Percentiles rank a stretch among this genome's conserved stretches.
These are phyloP conservation scores for Phoenix roebelenii DNA, from an alignment of 176 grass and related monocot genomes.

Conservation along the genomic window DNA sequence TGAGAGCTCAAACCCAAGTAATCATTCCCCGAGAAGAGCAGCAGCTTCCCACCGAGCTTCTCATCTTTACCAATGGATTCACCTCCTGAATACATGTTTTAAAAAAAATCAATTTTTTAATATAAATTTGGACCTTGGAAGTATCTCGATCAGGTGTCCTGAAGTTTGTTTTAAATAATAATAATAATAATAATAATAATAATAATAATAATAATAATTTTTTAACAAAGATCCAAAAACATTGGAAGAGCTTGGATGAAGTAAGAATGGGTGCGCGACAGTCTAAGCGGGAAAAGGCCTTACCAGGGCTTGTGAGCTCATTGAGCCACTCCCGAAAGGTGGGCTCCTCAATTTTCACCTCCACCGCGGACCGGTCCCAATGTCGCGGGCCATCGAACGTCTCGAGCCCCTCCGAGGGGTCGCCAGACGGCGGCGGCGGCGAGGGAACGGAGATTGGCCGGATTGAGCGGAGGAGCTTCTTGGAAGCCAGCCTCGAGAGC, in stretches of 20 bases:
- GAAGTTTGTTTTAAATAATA: too few relatives aligned
- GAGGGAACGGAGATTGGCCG: constrained; percentile 39
- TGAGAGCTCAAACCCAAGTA: constrained; percentile 79
- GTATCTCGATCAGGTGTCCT: too few relatives aligned
- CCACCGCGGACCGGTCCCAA: constrained; percentile 56
- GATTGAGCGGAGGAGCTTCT: constrained; percentile 49
- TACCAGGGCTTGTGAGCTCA: constrained; percentile 29
- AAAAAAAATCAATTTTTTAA: constrained; percentile 6
- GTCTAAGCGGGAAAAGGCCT: too few relatives aligned
- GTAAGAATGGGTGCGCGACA: too few relatives aligned
- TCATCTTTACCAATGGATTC: constrained; percentile 23
- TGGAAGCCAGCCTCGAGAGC: constrained; percentile 40
- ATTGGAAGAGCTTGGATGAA: too few relatives aligned
- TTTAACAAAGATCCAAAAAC: too few relatives aligned
- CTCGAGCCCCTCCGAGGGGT: constrained; percentile 2
- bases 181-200: too few relatives aligned
- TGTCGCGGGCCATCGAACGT: constrained; percentile 42
- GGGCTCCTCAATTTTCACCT: constrained; percentile 39
- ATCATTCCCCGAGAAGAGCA: constrained; percentile 86
- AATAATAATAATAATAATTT: too few relatives aligned
- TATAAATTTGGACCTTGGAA: not conserved
- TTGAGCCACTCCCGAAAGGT: constrained; percentile 66
- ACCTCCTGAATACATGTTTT: constrained; percentile 30
- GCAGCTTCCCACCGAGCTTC: constrained; percentile 32
- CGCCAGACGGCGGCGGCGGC: not conserved